Percentiles rank a stretch among this genome's conserved stretches.
phyloP scores from a whole-genome alignment of 179 eudicot genomes.

The Beta lomatogona region DNA sequence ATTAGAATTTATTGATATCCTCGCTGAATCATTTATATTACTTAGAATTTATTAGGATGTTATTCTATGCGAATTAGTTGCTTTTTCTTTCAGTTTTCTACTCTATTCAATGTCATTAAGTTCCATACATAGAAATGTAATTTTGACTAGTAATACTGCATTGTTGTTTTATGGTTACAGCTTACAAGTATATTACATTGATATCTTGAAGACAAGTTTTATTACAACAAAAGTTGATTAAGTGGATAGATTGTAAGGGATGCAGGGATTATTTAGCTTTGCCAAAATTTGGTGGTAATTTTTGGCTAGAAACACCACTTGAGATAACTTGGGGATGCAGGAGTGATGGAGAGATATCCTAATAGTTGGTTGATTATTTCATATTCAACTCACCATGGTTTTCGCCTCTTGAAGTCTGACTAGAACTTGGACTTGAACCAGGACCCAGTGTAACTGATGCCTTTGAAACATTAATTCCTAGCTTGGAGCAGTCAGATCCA shows the following conservation, averaged over 20 bases:
- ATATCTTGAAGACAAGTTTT: background rate
- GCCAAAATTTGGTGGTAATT: background rate
- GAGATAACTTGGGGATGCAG: background rate
- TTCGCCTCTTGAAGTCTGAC: slow-evolving; percentile 18
- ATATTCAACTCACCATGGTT: slow-evolving; percentile 29
- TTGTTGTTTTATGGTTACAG: background rate
- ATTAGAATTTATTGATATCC: background rate
- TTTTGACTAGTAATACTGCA: background rate
- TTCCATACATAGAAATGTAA: background rate
- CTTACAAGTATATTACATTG: too few species aligned
- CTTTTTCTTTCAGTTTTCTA: background rate
- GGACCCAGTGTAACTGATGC: slow-evolving; percentile 29
- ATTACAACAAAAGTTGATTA: background rate
- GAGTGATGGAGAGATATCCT: background rate
- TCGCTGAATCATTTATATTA: background rate
- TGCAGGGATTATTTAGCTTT: background rate
- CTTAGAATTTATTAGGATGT: background rate
- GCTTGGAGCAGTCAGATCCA: slow-evolving; percentile 64
- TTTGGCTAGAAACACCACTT: background rate
- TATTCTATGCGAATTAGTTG: background rate
- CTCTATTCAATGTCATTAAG: background rate
- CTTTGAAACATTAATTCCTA: slow-evolving; percentile 49
- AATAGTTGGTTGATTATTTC: background rate
- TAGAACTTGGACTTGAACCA: slow-evolving; percentile 11
- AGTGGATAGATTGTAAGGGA: background rate